These are phyloP conservation scores for Suhomyces kilbournensis DNA, from an alignment of 805 yeast genomes.

Conservation along the genomic window DNA sequence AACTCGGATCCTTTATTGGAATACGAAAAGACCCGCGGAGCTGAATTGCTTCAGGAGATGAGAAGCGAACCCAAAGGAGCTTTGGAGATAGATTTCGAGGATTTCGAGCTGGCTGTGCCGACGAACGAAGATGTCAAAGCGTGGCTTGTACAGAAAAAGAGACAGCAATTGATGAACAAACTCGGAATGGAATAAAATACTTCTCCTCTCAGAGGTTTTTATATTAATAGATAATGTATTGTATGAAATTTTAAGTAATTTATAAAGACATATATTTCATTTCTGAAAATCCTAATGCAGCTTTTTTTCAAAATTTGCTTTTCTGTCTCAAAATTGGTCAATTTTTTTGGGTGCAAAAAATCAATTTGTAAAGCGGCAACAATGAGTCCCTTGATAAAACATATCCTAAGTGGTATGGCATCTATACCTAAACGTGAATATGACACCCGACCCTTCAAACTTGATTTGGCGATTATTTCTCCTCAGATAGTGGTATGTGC, in stretches of 20 bases:
- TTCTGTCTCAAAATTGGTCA: no score
- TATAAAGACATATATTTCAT: no score
- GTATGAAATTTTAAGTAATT: no score
- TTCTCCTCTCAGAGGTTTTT: no score
- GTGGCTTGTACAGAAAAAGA: slow-evolving; percentile 46
- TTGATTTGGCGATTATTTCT: neutral
- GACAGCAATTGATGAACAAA: slow-evolving; percentile 39
- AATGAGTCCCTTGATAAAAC: neutral
- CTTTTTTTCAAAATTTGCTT: no score
- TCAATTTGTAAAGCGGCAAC: neutral
- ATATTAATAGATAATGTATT: no score
- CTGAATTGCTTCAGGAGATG: slow-evolving; percentile 14
- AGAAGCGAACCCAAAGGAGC: slow-evolving; percentile 5
- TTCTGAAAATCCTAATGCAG: no score
- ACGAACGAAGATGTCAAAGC: slow-evolving; percentile 39
- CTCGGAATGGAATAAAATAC: slow-evolving; percentile 15
- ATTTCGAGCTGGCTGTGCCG: slow-evolving; percentile 25
- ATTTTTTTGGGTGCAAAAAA: neutral
- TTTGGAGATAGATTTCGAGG: slow-evolving; percentile 8
- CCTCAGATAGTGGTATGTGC: slow-evolving; percentile 67
- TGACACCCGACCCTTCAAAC: neutral
- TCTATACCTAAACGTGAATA: neutral
- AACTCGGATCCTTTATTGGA: slow-evolving; percentile 19
- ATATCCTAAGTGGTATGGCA: neutral
- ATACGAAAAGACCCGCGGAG: slow-evolving; percentile 26